These are phyloP conservation scores for Lachnellula cervina DNA, from an alignment of 2,329 filamentous ascomycete genomes.

Conservation along the genomic window DNA sequence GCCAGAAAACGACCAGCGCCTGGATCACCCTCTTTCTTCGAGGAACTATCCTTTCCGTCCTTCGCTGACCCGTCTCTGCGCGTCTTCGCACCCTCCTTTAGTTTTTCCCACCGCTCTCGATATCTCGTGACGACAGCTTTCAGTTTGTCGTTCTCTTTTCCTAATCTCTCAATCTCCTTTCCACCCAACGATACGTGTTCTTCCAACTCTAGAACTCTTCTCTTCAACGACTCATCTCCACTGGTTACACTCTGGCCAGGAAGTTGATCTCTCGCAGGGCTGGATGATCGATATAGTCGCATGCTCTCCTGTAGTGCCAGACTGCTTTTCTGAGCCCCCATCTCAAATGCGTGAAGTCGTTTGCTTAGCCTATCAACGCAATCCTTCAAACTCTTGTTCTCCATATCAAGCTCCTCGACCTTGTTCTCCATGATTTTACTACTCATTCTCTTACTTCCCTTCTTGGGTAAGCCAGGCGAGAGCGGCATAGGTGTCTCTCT, in stretches of 20 bases:
- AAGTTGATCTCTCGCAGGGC: constrained; percentile 37
- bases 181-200: constrained; percentile 54
- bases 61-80: constrained; percentile 28
- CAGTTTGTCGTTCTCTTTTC: constrained; percentile 56
- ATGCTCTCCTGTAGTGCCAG: constrained; percentile 82
- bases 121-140: constrained; percentile 51
- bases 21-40: constrained; percentile 11
- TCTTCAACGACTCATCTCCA: constrained; percentile 41
- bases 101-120: constrained; percentile 61
- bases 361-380: constrained; percentile 82
- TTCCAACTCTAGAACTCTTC: constrained; percentile 60
- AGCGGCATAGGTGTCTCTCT: constrained; percentile 51
- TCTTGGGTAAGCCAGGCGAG: constrained; percentile 36
- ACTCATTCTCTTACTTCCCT: constrained; percentile 36
- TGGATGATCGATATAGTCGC: constrained; percentile 55
- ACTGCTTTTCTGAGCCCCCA: constrained; percentile 81
- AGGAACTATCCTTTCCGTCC: constrained; percentile 6
- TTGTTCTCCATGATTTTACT: constrained; percentile 56
- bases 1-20: not conserved
- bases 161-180: constrained; percentile 60
- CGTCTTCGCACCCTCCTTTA: constrained; percentile 59
- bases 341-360: constrained; percentile 88
- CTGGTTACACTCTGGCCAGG: constrained; percentile 9
- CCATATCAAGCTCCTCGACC: constrained; percentile 80
- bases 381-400: constrained; percentile 81